Evolutionary conservation across 2,329 filamentous ascomycete species (phyloP), one percentile per base, ranked within the genome.

Genomic region (Ophiostoma quercus): DNA sequence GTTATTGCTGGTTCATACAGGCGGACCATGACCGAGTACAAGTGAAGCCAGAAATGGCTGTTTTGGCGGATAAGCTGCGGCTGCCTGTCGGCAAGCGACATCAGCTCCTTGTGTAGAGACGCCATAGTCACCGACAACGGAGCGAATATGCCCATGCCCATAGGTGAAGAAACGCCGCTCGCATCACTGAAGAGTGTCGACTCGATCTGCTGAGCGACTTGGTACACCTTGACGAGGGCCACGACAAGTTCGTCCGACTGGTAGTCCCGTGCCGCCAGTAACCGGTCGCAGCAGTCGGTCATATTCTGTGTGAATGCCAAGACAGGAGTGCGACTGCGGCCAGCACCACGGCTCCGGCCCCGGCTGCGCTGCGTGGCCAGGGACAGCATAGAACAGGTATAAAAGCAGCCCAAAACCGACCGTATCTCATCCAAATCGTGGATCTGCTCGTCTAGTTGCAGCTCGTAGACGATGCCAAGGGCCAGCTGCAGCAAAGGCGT

Each of bases 401-500:
- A 81, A 57, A 79, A 83, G 67, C 77, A 77, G 0, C 80, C 81
- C 0, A 83, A 72, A 2, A 80, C 74, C 0, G 81, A 77, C 0
- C 81, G 78, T 72, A 80, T 79, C 43, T 82, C 80, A 0, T 78
- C 76, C 0, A 76, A 69, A 2, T 43, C 65, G 22, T 41, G 39
- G 0, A 22, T 22, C 6, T 47, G 65, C 39, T 43, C 34, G 65
- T 47, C 78, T 0, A 83, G 72, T 0, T 77, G 77, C 1, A 82
- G 75, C 14, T 83, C 80, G 3, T 78, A 71, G 0, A 81, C 76
- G 0, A 83, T 70, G 0, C 78, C 78, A 0, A 77, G 72, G 2
- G 79, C 79, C 16, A 83, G 73, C 12, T 82, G 80, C 0, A 82
- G 51, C 0, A 82, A 71, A 0, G 76, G 78, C 3, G 80, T 82